These are phyloP conservation scores for Colletotrichum sp. DNA, from an alignment of 2,329 filamentous ascomycete genomes.

Conservation along the genomic window DNA sequence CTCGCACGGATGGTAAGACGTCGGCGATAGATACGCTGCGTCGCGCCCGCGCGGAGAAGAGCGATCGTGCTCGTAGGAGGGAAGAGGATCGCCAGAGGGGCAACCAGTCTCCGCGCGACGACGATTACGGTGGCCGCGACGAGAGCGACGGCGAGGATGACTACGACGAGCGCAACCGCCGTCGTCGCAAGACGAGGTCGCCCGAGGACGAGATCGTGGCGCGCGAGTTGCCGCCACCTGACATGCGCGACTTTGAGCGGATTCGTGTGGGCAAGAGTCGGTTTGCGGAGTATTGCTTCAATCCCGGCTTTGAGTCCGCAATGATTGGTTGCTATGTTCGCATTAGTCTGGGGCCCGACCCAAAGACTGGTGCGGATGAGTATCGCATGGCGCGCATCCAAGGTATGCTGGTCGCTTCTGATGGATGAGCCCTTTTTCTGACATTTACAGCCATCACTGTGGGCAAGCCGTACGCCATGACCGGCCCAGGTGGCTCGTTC, in stretches of 20 bases:
- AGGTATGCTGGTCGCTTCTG: slow-evolving; percentile 52
- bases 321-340: slow-evolving; percentile 87
- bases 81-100: slow-evolving; percentile 64
- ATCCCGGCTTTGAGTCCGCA: slow-evolving; percentile 83
- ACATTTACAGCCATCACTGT: slow-evolving; percentile 70
- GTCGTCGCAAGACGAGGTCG: slow-evolving; percentile 55
- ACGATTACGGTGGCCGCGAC: slow-evolving; percentile 68
- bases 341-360: slow-evolving; percentile 81
- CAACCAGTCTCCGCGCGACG: slow-evolving; percentile 47
- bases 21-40: slow-evolving; percentile 75
- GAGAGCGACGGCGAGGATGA: slow-evolving; percentile 71
- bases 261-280: slow-evolving; percentile 83
- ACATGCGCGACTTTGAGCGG: slow-evolving; percentile 82
- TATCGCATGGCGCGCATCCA: slow-evolving; percentile 93
- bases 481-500: slow-evolving; percentile 77
- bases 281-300: slow-evolving; percentile 92
- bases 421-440: not conserved
- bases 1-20: slow-evolving; percentile 73
- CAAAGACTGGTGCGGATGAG: slow-evolving; percentile 72
- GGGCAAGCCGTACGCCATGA: slow-evolving; percentile 84
- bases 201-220: slow-evolving; percentile 70
- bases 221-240: slow-evolving; percentile 73
- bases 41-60: slow-evolving; percentile 67
- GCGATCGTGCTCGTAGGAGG: slow-evolving; percentile 66
- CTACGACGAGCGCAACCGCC: slow-evolving; percentile 4